A percentile compares a stretch with the other conserved stretches of the same genome.
Conservation (phyloP, 164 flowering plant species). For the Paratinospora sagittata region DNA sequence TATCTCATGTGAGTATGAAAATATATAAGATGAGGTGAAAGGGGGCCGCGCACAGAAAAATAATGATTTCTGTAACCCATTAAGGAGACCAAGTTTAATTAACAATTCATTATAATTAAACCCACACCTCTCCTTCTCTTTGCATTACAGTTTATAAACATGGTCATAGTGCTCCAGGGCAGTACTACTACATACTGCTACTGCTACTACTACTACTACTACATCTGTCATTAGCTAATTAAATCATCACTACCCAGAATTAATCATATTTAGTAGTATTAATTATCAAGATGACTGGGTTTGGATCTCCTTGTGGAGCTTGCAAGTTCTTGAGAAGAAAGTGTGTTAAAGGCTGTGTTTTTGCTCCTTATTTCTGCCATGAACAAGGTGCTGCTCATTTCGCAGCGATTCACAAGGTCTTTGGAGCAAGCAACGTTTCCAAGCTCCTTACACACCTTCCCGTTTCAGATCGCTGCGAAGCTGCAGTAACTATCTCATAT, state of each 20-base stretch:
- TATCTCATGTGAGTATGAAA: slow-evolving; percentile 38
- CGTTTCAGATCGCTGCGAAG: slow-evolving; percentile 55
- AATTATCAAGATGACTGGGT: slow-evolving; percentile 44
- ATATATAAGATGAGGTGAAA: slow-evolving; percentile 21
- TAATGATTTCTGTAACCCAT: slow-evolving; percentile 57
- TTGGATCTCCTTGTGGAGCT: slow-evolving; percentile 91
- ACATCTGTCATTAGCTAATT: no score
- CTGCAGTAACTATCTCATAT: slow-evolving; percentile 73
- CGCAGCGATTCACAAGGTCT: slow-evolving; percentile 87
- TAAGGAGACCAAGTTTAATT: slow-evolving; percentile 45
- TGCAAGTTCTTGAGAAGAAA: slow-evolving; percentile 90
- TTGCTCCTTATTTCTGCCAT: slow-evolving; percentile 86
- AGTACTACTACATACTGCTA: no score
- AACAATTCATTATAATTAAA: slow-evolving; percentile 33
- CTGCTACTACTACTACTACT: no score
- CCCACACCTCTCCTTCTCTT: slow-evolving; percentile 33
- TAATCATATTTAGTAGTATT: background rate
- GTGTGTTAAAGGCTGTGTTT: slow-evolving; percentile 76
- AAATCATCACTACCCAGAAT: slow-evolving; percentile 12
- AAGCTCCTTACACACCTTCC: slow-evolving; percentile 73
- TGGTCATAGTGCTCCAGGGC: slow-evolving; percentile 16
- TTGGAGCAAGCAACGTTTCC: slow-evolving; percentile 91
- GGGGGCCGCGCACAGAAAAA: slow-evolving; percentile 22
- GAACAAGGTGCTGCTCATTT: slow-evolving; percentile 79
- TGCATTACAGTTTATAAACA: slow-evolving; percentile 37